phyloP scores from a whole-genome alignment of 2,329 filamentous ascomycete genomes.

The Diaporthe australafricana region DNA sequence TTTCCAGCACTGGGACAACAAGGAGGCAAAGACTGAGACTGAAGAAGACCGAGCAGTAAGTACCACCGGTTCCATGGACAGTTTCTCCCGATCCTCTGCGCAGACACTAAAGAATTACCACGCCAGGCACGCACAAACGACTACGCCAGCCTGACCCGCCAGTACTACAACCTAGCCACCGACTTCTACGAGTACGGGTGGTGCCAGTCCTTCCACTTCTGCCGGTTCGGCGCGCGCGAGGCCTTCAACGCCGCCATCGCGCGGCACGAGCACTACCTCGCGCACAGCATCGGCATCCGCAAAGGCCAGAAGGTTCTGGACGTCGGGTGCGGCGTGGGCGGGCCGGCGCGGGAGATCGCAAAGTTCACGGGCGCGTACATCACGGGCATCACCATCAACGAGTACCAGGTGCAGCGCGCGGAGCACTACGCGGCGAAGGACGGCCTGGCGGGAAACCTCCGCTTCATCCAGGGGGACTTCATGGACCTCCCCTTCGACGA shows the following conservation, averaged over 20 bases:
- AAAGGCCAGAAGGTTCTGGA: slow-evolving; percentile 77
- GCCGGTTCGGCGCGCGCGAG: slow-evolving; percentile 78
- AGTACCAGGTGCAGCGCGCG: slow-evolving; percentile 83
- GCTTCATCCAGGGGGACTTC: slow-evolving; percentile 80
- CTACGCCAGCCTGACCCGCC: slow-evolving; percentile 36
- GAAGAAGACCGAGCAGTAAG: slow-evolving; percentile 35
- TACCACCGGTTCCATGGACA: background rate
- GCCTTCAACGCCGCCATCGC: slow-evolving; percentile 79
- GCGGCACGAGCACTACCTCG: slow-evolving; percentile 82
- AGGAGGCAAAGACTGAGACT: slow-evolving; percentile 37
- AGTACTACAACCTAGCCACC: slow-evolving; percentile 79
- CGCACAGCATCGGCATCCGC: slow-evolving; percentile 75
- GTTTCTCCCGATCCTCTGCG: no score
- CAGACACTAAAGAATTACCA: background rate
- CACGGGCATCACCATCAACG: slow-evolving; percentile 82
- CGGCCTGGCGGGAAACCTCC: slow-evolving; percentile 72
- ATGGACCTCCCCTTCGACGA: slow-evolving; percentile 83
- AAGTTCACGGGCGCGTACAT: slow-evolving; percentile 78
- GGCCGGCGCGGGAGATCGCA: slow-evolving; percentile 79
- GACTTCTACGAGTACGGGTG: slow-evolving; percentile 83
- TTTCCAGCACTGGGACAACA: slow-evolving; percentile 39
- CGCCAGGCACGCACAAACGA: slow-evolving; percentile 31
- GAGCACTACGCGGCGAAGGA: slow-evolving; percentile 75
- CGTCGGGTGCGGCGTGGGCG: slow-evolving; percentile 82
- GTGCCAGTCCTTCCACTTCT: slow-evolving; percentile 83